Evolutionary conservation across 345 rosid species (phyloP), one percentile per base, ranked within the genome.

Genomic region (Erysimum cheiranthoides): DNA sequence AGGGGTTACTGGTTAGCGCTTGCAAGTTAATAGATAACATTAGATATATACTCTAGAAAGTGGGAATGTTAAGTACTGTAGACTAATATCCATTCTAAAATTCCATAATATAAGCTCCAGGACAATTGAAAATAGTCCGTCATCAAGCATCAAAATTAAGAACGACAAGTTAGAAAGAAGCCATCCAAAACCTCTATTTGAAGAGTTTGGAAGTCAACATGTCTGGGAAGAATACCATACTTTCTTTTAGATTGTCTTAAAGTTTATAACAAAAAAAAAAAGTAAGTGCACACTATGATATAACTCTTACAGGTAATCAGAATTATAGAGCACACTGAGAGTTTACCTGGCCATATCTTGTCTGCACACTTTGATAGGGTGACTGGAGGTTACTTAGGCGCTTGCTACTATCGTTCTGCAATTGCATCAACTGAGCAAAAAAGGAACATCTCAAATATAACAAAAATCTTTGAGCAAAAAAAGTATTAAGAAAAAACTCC

Each of bases 271-370:
- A 49, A 46, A 8, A 74, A 5, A 61, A 61, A 70, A 49, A 46
- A 8, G 51, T n/a, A 36, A 46, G 42, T 16, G 18, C 65, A 50
- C 12, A 14, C 47, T 51, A 31, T 43, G 45, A 56, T 43, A 54
- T n/a, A 61, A 62, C 30, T n/a, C 31, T 54, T 17, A 27, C 12
- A 66, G 51, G 59, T 74, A 36, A 39, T 40, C 61, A 56, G 18
- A 66, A 66, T 31, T 16, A 45, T 43, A n/a, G 12, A 67, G 21
- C 25, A 66, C 30, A 45, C 5, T 17, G 10, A 68, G 81, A 70
- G 6, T 54, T 28, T 86, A 93, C 98, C 94, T 85, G 89, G 66
- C 81, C 83, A 74, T 60, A 78, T 65, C 90, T 83, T 83, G 87
- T 70, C 78, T 73, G 83, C 28, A 74, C 74, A 68, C 81, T 86